Base-by-base conservation (phyloP, 2,329 filamentous ascomycete genomes). In the Aureobasidium musti region DNA sequence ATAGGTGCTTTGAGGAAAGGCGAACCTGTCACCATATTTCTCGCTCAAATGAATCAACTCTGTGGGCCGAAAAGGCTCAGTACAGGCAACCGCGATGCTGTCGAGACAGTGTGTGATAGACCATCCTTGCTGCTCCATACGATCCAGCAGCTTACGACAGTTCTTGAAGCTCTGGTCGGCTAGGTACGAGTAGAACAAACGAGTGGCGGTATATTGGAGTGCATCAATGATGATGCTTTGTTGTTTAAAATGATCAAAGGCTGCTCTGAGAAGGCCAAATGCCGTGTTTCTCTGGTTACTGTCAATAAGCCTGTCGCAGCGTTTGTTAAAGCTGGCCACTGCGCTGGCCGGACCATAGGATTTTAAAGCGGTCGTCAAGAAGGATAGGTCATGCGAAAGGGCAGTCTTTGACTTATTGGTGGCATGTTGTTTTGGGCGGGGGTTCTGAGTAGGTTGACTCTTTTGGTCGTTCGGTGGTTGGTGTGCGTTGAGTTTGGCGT, bases 401-500 rank as follows among this genome's bases (percentile, higher is more conserved):
- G 6, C 14, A 35, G n/a, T 5, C 13, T 28, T 26, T 56, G 11
- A 19, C 17, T 61, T 35, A 8, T 13, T 10, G 11, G 56, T 10
- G 13, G 35, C 14, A 14, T 35, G 41, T 35, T 28, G 39, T 17
- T 6, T n/a, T 13, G 39, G 19, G 6, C 7, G 54, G 45, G 54
- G 35, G n/a, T 30, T 43, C 21, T 26, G 43, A 14, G 21, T 26
- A 47, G 33, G 53, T 28, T 30, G 53, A 35, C 35, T 28, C 54
- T 57, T 43, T 14, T 43, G 14, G 23, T 47, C 3, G 19, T 49
- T 19, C 6, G 33, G 50, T 21, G 30, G 39, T 39, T 50, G 50
- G 35, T 41, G 63, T n/a, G 30, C 35, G n/a, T 23, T 14, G 37
- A 56, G 52, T 57, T 65, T 65, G 19, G 37, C 30, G 45, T 66